A percentile compares a stretch with the other conserved stretches of the same genome.
Conservation (phyloP, 345 rosid species). For the Cochlearia excelsa region DNA sequence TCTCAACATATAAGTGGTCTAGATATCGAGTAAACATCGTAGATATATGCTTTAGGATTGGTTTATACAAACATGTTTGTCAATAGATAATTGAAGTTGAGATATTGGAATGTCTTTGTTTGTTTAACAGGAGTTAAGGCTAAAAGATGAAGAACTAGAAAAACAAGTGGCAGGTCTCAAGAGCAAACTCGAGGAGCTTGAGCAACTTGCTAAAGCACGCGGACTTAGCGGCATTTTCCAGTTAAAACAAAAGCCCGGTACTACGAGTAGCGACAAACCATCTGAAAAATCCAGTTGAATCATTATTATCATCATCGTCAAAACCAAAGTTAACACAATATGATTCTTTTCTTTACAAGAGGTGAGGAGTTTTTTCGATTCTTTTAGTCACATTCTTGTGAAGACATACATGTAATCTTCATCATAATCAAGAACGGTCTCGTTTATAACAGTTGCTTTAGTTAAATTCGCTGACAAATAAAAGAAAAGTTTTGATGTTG, state of each 20-base stretch:
- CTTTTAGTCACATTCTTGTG: constrained; percentile 31
- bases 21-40: neutral
- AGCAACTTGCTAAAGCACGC: constrained; percentile 60
- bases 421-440: constrained; percentile 18
- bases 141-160: constrained; percentile 59
- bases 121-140: constrained; percentile 51
- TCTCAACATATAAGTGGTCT: neutral
- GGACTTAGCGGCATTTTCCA: constrained; percentile 65
- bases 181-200: constrained; percentile 62
- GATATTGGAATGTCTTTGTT: constrained; percentile 7
- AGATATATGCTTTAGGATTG: neutral
- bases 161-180: constrained; percentile 57
- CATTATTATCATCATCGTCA: neutral
- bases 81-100: neutral
- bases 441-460: constrained; percentile 3
- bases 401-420: neutral
- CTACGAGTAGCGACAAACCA: constrained; percentile 30
- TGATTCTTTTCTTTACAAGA: constrained; percentile 20
- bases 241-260: constrained; percentile 39
- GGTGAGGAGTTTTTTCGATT: constrained; percentile 26
- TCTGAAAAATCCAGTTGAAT: constrained; percentile 40
- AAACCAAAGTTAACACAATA: constrained; percentile 20
- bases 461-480: constrained; percentile 13
- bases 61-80: neutral
- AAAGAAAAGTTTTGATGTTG: constrained; percentile 9